A percentile compares a stretch with the other conserved stretches of the same genome.
Conservation (phyloP, 371 early-diverging fungal species). For the Cokeromyces recurvatus region DNA sequence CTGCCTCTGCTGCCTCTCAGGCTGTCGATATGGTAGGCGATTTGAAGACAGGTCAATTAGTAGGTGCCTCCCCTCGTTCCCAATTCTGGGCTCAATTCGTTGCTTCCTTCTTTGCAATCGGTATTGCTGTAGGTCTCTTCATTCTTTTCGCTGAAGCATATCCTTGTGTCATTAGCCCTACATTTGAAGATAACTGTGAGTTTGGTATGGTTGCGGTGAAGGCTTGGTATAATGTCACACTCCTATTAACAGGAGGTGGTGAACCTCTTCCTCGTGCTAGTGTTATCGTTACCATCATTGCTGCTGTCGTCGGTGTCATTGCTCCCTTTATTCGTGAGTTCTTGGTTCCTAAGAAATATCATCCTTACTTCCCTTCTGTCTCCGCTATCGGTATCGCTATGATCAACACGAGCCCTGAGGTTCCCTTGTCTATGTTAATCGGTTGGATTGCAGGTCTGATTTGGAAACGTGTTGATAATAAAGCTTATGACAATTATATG, state of each 20-base stretch:
- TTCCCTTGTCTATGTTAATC: slow-evolving; percentile 56
- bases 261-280: slow-evolving; percentile 39
- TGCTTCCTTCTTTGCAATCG: slow-evolving; percentile 58
- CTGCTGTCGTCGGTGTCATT: slow-evolving; percentile 42
- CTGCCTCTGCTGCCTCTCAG: slow-evolving; percentile 56
- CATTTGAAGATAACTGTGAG: slow-evolving; percentile 29
- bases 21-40: slow-evolving; percentile 64
- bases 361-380: slow-evolving; percentile 55
- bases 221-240: slow-evolving; percentile 63
- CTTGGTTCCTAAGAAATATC: slow-evolving; percentile 47
- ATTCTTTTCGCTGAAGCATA: slow-evolving; percentile 58
- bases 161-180: slow-evolving; percentile 43
- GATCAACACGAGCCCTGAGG: slow-evolving; percentile 56
- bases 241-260: slow-evolving; percentile 46
- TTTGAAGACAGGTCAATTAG: slow-evolving; percentile 59
- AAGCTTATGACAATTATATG: slow-evolving; percentile 46
- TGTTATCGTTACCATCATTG: slow-evolving; percentile 46
- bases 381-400: slow-evolving; percentile 69
- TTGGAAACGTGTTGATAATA: slow-evolving; percentile 46
- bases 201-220: slow-evolving; percentile 55
- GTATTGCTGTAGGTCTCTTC: slow-evolving; percentile 52
- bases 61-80: slow-evolving; percentile 57
- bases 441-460: slow-evolving; percentile 51
- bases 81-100: slow-evolving; percentile 61
- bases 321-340: slow-evolving; percentile 49